A percentile compares a stretch with the other conserved stretches of the same genome.
Conservation (phyloP, 148 eudicot species). For the Oxyria digyna region DNA sequence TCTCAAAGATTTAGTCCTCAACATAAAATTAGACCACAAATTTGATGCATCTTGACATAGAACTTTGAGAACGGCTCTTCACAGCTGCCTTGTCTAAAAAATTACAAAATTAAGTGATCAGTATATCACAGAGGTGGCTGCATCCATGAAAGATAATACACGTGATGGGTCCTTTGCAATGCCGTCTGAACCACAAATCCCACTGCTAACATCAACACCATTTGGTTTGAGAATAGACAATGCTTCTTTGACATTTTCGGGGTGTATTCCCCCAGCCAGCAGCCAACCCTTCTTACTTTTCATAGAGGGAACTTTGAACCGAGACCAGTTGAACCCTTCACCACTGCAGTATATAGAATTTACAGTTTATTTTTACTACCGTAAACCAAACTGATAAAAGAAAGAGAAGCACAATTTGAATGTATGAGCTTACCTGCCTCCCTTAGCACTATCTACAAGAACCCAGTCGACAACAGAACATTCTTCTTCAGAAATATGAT, state of each 20-base stretch:
- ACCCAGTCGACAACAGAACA: slow-evolving; percentile 78
- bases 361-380: too few relatives aligned
- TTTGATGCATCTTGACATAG: too few relatives aligned
- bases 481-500: slow-evolving; percentile 61
- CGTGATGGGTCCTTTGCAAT: slow-evolving; percentile 49
- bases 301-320: slow-evolving; percentile 54
- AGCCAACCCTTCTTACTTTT: slow-evolving; percentile 81
- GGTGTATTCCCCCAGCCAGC: slow-evolving; percentile 76
- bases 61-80: too few relatives aligned
- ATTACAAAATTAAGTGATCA: slow-evolving; percentile 11
- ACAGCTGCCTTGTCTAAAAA: too few relatives aligned
- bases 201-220: slow-evolving; percentile 90
- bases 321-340: slow-evolving; percentile 71
- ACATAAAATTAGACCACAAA: not conserved
- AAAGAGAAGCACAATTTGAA: too few relatives aligned
- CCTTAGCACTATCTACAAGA: slow-evolving; percentile 80
- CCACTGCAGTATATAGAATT: slow-evolving; percentile 39
- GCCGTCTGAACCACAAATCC: slow-evolving; percentile 74
- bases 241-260: slow-evolving; percentile 56
- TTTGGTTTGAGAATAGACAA: slow-evolving; percentile 52
- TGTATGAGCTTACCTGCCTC: slow-evolving; percentile 58
- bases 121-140: slow-evolving; percentile 45
- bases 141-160: slow-evolving; percentile 51
- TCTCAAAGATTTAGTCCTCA: not conserved
- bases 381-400: too few relatives aligned